These are phyloP conservation scores for Ogataea hybrid DNA, from an alignment of 1,139 yeast species.

Conservation along the genomic window DNA sequence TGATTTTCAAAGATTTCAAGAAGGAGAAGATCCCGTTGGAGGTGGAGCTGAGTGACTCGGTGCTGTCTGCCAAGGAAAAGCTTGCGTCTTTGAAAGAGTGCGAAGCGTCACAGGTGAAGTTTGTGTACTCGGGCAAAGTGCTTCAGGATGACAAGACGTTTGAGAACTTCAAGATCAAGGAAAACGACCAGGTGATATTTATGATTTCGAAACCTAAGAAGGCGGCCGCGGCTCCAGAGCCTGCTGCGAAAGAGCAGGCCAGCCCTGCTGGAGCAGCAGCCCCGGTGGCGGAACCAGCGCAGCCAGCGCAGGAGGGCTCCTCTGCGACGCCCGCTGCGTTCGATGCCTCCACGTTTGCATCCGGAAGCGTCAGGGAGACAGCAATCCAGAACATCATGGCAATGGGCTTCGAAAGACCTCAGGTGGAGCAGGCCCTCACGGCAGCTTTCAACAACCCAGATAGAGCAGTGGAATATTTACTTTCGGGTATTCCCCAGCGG, in stretches of 20 bases:
- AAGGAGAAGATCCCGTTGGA: constrained; percentile 82
- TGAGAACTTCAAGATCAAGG: constrained; percentile 72
- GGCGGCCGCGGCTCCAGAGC: constrained; percentile 24
- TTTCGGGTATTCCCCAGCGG: constrained; percentile 83
- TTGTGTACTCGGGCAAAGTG: constrained; percentile 91
- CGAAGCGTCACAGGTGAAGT: constrained; percentile 74
- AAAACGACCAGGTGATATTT: constrained; percentile 87
- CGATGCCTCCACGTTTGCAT: constrained; percentile 51
- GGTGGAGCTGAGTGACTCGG: constrained; percentile 67
- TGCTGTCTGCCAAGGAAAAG: constrained; percentile 68
- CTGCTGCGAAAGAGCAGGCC: constrained; percentile 23
- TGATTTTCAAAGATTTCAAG: constrained; percentile 86
- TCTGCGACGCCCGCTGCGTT: constrained; percentile 30
- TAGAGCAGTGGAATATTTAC: constrained; percentile 92
- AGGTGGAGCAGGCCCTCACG: constrained; percentile 86
- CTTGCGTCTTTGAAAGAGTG: constrained; percentile 71
- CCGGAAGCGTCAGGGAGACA: constrained; percentile 64
- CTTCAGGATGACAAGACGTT: constrained; percentile 80
- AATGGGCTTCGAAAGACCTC: constrained; percentile 91
- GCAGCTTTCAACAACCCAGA: constrained; percentile 98
- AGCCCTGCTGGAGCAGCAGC: constrained; percentile 25
- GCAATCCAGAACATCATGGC: constrained; percentile 83
- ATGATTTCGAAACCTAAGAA: constrained; percentile 68
- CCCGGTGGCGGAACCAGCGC: constrained; percentile 13
- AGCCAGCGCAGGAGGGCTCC: constrained; percentile 17